Percentiles rank a stretch among this genome's conserved stretches.
phyloP scores from a whole-genome alignment of 225 moss, liverwort and hornwort genomes.

The Pleurozium schreberi region DNA sequence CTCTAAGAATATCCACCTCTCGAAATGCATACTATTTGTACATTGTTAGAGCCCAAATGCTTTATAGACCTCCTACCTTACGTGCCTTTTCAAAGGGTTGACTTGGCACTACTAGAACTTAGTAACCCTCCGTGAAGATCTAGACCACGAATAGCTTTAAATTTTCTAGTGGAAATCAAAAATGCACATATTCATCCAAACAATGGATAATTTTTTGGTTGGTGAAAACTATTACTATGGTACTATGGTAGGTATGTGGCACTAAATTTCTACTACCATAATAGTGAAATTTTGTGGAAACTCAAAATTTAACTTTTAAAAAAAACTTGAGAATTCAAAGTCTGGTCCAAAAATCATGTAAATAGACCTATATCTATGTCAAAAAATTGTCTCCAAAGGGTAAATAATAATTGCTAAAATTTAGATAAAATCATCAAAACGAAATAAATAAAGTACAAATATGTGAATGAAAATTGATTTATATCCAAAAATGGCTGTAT shows the following conservation, averaged over 20 bases:
- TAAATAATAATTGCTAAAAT: neutral
- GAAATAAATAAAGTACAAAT: neutral
- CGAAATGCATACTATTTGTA: neutral
- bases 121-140: neutral
- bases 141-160: rapidly evolving
- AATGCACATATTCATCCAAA: neutral
- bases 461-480: neutral
- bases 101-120: neutral
- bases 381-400: neutral
- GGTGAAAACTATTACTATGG: neutral
- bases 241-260: neutral
- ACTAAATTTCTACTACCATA: neutral
- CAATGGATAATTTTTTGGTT: neutral
- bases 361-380: neutral
- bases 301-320: neutral
- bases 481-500: neutral
- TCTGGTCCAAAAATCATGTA: neutral
- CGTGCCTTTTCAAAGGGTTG: neutral
- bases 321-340: neutral
- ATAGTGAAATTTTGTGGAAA: neutral
- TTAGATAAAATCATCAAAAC: neutral
- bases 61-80: neutral
- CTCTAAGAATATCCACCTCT: rapidly evolving
- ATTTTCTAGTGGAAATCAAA: neutral
- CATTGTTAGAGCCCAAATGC: neutral